A percentile compares a stretch with the other conserved stretches of the same genome.
Evolutionary conservation across 768 basidiomycete species (phyloP).

Genomic region (Amyloporia xantha): DNA sequence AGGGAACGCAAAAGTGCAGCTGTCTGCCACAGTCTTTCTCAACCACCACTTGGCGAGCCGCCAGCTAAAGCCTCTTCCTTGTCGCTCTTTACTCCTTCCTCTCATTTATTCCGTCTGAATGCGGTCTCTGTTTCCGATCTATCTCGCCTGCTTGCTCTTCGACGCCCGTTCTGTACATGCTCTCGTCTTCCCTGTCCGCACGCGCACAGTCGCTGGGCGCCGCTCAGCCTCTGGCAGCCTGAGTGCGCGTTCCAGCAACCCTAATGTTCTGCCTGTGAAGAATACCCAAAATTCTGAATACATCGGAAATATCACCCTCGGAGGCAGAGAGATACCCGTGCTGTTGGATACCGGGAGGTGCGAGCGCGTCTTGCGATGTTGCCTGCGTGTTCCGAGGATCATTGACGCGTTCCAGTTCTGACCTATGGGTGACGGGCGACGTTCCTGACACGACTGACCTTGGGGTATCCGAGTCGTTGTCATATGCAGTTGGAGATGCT

Average conservation of each 20-base stretch:
- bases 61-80: not conserved
- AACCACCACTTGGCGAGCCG: not conserved
- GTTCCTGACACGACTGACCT: constrained; percentile 47
- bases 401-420: constrained; percentile 41
- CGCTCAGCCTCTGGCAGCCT: constrained; percentile 7
- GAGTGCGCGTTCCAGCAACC: constrained; percentile 10
- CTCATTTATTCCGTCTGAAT: constrained; percentile 11
- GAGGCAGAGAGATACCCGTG: constrained; percentile 49
- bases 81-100: constrained; percentile 8
- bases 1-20: too few relatives aligned
- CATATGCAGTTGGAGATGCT: constrained; percentile 67
- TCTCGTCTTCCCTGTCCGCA: constrained; percentile 26
- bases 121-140: constrained; percentile 15
- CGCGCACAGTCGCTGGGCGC: constrained; percentile 13
- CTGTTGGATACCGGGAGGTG: constrained; percentile 77
- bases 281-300: constrained; percentile 73
- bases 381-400: not conserved
- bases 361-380: constrained; percentile 7
- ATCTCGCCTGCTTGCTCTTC: constrained; percentile 15
- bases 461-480: constrained; percentile 47
- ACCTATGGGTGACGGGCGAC: constrained; percentile 60
- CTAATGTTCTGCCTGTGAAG: constrained; percentile 35
- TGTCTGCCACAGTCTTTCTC: not conserved
- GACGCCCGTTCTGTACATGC: constrained; percentile 21
- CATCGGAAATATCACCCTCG: constrained; percentile 63